Evolutionary conservation across 257 asterid genomes (phyloP).

Genomic region (Solanum dulcamara): DNA sequence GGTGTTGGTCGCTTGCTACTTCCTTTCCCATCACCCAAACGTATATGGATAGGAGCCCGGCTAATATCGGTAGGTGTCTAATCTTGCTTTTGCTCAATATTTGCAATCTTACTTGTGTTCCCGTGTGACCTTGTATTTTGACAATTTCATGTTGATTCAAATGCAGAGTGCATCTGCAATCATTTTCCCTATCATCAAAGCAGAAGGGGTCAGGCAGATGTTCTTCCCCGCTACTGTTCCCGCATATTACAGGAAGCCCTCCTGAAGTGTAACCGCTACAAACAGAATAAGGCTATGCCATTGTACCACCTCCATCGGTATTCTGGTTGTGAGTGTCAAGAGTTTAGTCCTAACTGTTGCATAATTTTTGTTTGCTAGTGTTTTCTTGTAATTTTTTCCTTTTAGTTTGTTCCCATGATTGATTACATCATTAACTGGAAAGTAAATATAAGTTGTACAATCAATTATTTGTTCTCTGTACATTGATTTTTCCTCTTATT

Average conservation of each 20-base stretch:
- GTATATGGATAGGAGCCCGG: constrained; percentile 42
- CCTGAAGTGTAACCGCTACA: constrained; percentile 7
- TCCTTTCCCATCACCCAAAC: constrained; percentile 46
- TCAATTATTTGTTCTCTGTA: not conserved
- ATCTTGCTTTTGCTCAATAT: not conserved
- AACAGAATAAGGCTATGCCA: not conserved
- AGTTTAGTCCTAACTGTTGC: not conserved
- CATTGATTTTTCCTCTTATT: not conserved
- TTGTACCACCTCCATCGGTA: not conserved
- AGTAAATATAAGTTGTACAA: not conserved
- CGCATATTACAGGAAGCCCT: constrained; percentile 40
- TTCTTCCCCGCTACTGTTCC: constrained; percentile 44
- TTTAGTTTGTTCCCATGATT: not conserved
- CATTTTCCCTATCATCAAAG: constrained; percentile 44
- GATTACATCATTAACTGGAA: not conserved
- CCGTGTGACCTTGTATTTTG: not conserved
- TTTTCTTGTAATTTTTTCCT: not conserved
- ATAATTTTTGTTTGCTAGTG: not conserved
- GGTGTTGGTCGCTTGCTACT: constrained; percentile 50
- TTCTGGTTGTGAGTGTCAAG: not conserved
- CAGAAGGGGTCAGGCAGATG: constrained; percentile 54
- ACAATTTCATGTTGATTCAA: not conserved
- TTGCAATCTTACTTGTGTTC: not conserved
- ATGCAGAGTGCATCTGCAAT: constrained; percentile 40
- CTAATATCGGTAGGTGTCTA: constrained; percentile 20